Evolutionary conservation across 768 basidiomycete species (phyloP), one percentile per base, ranked within the genome.

Genomic region (Termitomyces heimii): DNA sequence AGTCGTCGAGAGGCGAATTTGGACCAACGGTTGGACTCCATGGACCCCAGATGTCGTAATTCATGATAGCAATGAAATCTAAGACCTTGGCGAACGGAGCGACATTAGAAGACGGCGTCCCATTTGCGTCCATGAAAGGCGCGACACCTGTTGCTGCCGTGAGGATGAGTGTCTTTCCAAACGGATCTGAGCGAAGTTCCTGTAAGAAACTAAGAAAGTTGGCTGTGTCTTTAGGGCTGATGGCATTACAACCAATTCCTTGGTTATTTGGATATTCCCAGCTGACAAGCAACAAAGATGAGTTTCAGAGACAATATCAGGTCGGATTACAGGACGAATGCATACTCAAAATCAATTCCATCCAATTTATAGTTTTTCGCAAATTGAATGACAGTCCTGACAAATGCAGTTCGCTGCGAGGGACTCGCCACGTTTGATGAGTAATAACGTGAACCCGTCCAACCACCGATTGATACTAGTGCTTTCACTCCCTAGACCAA

Each of bases 1-100:
- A 77, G 70, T 96, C 86, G 44, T 86, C 74, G n/a, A 97, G 80
- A 8, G 95, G 94, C 4, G 94, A 85, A 69, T 95, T 96, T 12
- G 95, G 88, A 2, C 94, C 95, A 45, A 85, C 76, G 55, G 83
- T 68, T 63, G 75, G 68, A 68, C 79, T 83, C 81, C 84, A 88
- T 5, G 80, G 70, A 29, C 85, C 84, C 71, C 76, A 85, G 46
- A 89, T 66, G 58, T 88, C 88, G 66, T 89, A 89, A 71, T 86
- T 85, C 87, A 89, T 88, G 62, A 80, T 67, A 22, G 71, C 70
- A 24, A 81, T 70, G 62, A 68, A 79, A 65, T 79, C 70, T 4
- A 97, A 79, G 18, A 87, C 82, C 6, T 81, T 67, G 2, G 86
- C 88, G 64, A 94, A 95, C 0, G 63, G 83, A 14, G 84, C 79